These are phyloP conservation scores for Phialophora expanda DNA, from an alignment of 2,329 filamentous ascomycete genomes.

Conservation along the genomic window DNA sequence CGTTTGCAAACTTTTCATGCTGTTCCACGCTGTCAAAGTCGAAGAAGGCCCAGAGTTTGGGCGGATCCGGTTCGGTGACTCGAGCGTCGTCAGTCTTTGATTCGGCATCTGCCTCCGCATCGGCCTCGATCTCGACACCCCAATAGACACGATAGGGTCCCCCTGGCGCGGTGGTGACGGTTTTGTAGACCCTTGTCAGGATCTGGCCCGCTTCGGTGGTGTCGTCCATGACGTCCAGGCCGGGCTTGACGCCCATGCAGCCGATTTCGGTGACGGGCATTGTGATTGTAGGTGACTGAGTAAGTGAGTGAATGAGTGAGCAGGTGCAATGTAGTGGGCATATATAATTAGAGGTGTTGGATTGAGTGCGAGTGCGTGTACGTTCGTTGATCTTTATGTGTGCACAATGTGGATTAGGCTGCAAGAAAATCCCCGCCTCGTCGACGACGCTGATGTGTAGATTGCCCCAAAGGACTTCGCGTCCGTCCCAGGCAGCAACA, in stretches of 20 bases:
- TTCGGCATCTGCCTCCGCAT: background rate
- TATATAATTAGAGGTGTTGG: too few relatives aligned
- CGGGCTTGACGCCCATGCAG: slow-evolving; percentile 6
- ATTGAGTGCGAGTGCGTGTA: too few relatives aligned
- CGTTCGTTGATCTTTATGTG: too few relatives aligned
- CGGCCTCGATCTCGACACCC: background rate
- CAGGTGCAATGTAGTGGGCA: too few relatives aligned
- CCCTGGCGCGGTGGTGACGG: background rate
- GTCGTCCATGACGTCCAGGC: slow-evolving; percentile 7
- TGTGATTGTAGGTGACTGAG: background rate
- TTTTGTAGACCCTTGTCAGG: background rate
- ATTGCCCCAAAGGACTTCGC: too few relatives aligned
- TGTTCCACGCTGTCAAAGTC: slow-evolving; percentile 8
- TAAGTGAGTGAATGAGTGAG: background rate
- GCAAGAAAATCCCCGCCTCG: too few relatives aligned
- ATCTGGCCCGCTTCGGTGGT: slow-evolving; percentile 1
- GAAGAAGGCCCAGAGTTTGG: slow-evolving; percentile 7
- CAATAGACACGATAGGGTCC: slow-evolving; percentile 1
- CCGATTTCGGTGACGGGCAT: slow-evolving; percentile 10
- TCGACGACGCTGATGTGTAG: too few relatives aligned
- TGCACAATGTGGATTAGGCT: too few relatives aligned
- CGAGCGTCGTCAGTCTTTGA: too few relatives aligned
- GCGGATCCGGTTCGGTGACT: background rate
- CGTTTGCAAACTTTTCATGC: slow-evolving; percentile 4
- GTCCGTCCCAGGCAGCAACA: too few relatives aligned